Percentiles rank a stretch among this genome's conserved stretches.
phyloP scores from a whole-genome alignment of 2,329 filamentous ascomycete species.

The Cercospora zeae-maydis region DNA sequence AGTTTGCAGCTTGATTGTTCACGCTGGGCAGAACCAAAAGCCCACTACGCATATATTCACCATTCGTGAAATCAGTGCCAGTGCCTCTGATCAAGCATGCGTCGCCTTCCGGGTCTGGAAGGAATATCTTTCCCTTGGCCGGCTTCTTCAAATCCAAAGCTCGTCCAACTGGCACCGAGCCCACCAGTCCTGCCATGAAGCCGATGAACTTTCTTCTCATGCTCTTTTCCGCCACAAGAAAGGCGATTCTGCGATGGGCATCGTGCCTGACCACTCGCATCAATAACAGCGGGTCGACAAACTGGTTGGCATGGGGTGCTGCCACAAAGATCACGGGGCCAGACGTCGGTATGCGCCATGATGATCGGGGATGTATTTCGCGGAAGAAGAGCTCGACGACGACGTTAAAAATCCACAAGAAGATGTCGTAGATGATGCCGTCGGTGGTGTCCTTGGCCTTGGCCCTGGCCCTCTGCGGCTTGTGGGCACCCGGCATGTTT shows the following conservation, averaged over 20 bases:
- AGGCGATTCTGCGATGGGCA: constrained; percentile 81
- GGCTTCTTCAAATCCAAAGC: constrained; percentile 85
- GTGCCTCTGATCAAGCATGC: constrained; percentile 76
- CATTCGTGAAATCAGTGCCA: constrained; percentile 73
- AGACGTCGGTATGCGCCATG: constrained; percentile 86
- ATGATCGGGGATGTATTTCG: constrained; percentile 89
- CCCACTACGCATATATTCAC: constrained; percentile 71
- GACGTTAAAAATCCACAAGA: constrained; percentile 73
- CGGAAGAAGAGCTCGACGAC: constrained; percentile 96
- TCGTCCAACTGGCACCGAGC: constrained; percentile 87
- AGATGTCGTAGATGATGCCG: constrained; percentile 60
- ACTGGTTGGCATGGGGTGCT: constrained; percentile 96
- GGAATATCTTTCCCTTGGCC: constrained; percentile 74
- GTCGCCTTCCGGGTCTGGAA: constrained; percentile 82
- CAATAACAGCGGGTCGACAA: constrained; percentile 90
- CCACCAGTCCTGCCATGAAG: constrained; percentile 76
- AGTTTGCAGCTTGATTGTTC: constrained; percentile 74
- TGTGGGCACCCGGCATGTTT: constrained; percentile 5
- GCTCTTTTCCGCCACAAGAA: constrained; percentile 92
- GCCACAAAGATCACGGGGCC: constrained; percentile 94
- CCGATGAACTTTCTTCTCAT: constrained; percentile 89
- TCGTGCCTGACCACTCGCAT: constrained; percentile 87
- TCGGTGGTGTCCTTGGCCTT: constrained; percentile 29
- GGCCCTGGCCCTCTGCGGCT: constrained; percentile 9
- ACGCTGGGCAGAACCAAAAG: constrained; percentile 82